These are phyloP conservation scores for Mycena amicta DNA, from an alignment of 768 basidiomycete genomes.

Conservation along the genomic window DNA sequence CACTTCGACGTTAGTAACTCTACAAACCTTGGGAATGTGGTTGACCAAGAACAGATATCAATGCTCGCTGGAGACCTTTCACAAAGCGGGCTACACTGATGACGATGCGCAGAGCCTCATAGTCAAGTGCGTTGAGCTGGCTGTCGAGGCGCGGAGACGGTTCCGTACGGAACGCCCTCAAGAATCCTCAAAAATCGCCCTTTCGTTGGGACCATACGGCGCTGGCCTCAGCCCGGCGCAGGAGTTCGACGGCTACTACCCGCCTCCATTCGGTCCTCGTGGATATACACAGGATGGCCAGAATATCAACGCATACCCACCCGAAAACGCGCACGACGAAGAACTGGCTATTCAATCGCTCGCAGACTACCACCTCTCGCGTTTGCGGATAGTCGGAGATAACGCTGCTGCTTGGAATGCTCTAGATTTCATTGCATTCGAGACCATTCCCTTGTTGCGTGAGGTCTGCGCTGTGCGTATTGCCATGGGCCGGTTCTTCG, in stretches of 20 bases:
- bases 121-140: constrained; percentile 54
- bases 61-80: constrained; percentile 57
- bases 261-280: constrained; percentile 71
- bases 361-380: constrained; percentile 61
- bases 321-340: constrained; percentile 32
- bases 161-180: constrained; percentile 32
- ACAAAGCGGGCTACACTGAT: constrained; percentile 48
- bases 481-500: constrained; percentile 45
- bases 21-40: too few relatives aligned
- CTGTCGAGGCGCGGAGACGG: constrained; percentile 45
- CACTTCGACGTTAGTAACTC: constrained; percentile 66
- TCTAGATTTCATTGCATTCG: constrained; percentile 72
- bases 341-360: constrained; percentile 53
- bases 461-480: constrained; percentile 68
- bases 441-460: constrained; percentile 70
- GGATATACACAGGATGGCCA: constrained; percentile 35
- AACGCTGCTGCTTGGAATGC: constrained; percentile 53
- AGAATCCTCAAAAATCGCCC: constrained; percentile 49
- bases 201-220: constrained; percentile 78
- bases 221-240: constrained; percentile 65
- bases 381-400: constrained; percentile 55
- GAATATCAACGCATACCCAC: constrained; percentile 47
- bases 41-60: constrained; percentile 80
- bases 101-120: constrained; percentile 50
- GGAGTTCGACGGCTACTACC: constrained; percentile 77